Conservation (phyloP, 345 rosid species). For the Noccaea caerulescens region DNA sequence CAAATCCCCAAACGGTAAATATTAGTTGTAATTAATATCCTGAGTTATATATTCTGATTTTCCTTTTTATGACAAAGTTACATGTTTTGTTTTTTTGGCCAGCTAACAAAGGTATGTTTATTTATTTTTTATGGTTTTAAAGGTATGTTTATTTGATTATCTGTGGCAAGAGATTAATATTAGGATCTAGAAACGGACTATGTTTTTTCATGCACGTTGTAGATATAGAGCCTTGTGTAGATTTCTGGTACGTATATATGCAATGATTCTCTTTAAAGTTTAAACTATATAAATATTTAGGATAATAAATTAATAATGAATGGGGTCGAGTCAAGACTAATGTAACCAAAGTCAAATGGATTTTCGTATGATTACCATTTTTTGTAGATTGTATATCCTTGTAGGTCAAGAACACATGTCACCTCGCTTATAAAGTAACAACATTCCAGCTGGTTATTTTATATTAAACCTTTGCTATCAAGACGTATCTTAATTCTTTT, state of each 20-base stretch:
- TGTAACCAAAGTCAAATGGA: slow-evolving; percentile 33
- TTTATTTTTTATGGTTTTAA: too few species aligned
- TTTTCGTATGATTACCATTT: slow-evolving; percentile 34
- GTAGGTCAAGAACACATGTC: slow-evolving; percentile 38
- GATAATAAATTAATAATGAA: slow-evolving; percentile 14
- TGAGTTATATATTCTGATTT: slow-evolving; percentile 1
- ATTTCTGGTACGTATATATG: slow-evolving; percentile 33
- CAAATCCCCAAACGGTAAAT: slow-evolving; percentile 30
- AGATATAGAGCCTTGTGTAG: slow-evolving; percentile 26
- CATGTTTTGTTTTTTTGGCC: neutral
- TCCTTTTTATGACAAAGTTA: neutral
- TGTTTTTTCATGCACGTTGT: slow-evolving; percentile 29
- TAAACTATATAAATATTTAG: neutral
- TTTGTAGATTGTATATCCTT: slow-evolving; percentile 28
- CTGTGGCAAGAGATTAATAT: slow-evolving; percentile 2
- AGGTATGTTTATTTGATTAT: neutral
- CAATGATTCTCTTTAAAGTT: slow-evolving; percentile 22
- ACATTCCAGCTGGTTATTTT: slow-evolving; percentile 40
- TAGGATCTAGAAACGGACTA: slow-evolving; percentile 1
- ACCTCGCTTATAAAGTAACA: slow-evolving; percentile 20
- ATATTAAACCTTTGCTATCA: neutral
- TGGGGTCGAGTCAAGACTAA: slow-evolving; percentile 37
- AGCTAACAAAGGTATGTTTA: neutral
- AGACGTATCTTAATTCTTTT: neutral
- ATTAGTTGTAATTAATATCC: neutral